Base-by-base conservation (phyloP, 352 stramenopile genomes). In the Phytophthora brassicae region DNA sequence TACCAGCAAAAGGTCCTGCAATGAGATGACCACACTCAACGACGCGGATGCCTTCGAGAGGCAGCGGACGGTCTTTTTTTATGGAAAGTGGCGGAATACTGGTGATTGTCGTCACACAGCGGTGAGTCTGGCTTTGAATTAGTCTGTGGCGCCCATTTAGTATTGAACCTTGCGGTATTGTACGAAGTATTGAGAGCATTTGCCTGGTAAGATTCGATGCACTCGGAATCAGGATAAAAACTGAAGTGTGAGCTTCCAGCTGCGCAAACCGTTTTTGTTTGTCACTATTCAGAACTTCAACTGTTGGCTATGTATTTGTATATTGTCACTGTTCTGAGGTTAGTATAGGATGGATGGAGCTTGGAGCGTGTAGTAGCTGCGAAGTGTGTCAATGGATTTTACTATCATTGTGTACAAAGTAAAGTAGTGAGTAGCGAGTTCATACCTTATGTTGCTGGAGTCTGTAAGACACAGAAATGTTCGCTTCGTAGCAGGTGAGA, bases 1-100 rank as follows among this genome's bases (percentile, higher is more conserved):
- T 92, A 13, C 75, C 85, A 7, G 85, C 85, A 61, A 94, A 94
- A 38, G 85, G 85, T 0, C 85, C 85, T 0, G 85, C 85, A 52
- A 94, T 90, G 48, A 94, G 66, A 54, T 94, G 85, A 24, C 85
- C 85, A 64, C 82, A 92, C 31, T 94, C 85, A 29, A 94, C 64
- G 19, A 94, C 85, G 36, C 81, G 82, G 19, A 94, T 74, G 35
- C 85, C 85, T 23, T 86, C 65, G 7, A 94, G 79, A 20, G 85
- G 84, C 28, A 86, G 67, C 38, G 68, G 66, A 19, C 60, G 68
- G 19, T 68, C 50, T 22, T 19, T 60, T 17, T 57, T 52, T 13
- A 39, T 60, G 9, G 59, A 62, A 47, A 49, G 38, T 5, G 43
- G 64, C 24, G 48, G n/a, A 22, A 20, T 35, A 44, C 53, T 58